These are phyloP conservation scores for Fusarium beomiforme DNA, from an alignment of 2,329 filamentous ascomycete genomes.

Conservation along the genomic window DNA sequence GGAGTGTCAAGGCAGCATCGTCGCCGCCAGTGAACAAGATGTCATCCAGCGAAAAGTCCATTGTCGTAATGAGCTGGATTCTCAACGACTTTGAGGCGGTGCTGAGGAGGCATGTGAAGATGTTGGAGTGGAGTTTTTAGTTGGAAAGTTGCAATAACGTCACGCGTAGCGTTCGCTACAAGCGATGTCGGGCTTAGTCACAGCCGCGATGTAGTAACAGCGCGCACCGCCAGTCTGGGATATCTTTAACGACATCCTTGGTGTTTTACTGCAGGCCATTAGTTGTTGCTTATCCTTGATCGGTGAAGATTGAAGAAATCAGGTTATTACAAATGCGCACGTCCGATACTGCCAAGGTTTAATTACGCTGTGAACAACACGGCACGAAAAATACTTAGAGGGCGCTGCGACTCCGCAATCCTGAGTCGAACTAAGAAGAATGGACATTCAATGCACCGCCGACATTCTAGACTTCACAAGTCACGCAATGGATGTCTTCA, in stretches of 20 bases:
- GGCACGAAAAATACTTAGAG: background rate
- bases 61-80: background rate
- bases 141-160: constrained; percentile 11
- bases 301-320: background rate
- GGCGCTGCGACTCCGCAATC: background rate
- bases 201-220: background rate
- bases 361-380: background rate
- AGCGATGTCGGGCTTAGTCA: constrained; percentile 33
- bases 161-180: background rate
- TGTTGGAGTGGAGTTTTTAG: constrained; percentile 24
- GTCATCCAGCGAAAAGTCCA: constrained; percentile 41
- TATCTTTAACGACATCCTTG: background rate
- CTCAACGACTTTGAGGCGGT: background rate
- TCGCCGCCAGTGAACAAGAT: constrained; percentile 33
- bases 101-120: constrained; percentile 7
- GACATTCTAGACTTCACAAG: too few species aligned
- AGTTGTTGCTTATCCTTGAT: background rate
- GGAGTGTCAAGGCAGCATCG: constrained; percentile 26
- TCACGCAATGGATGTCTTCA: background rate
- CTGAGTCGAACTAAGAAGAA: background rate
- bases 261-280: background rate
- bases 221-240: background rate
- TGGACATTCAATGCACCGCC: background rate
- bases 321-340: background rate
- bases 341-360: background rate